Evolutionary conservation across 1,284 basidiomycete genomes (phyloP).

Genomic region (Neolentinus lepideus): DNA sequence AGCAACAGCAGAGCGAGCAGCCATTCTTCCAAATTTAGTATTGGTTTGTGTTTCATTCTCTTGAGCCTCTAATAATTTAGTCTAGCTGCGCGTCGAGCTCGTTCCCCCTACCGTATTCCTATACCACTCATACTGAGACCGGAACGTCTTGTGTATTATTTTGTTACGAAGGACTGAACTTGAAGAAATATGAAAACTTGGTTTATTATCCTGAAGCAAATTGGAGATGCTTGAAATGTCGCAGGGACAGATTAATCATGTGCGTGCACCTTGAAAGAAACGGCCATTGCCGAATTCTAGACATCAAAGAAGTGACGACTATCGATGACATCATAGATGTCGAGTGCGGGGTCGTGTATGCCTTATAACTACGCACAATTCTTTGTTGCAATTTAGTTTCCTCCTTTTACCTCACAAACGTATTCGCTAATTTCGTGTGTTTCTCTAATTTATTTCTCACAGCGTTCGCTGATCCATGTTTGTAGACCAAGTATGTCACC

Average conservation of each 20-base stretch:
- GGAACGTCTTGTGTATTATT: background rate
- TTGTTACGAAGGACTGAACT: no score
- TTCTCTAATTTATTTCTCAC: background rate
- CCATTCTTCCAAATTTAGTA: conserved; percentile 77
- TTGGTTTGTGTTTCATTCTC: background rate
- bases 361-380: background rate
- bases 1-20: conserved; percentile 55
- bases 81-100: background rate
- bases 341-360: background rate
- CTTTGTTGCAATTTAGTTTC: background rate
- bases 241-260: no score
- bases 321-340: background rate
- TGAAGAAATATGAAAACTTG: no score
- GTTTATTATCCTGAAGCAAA: no score
- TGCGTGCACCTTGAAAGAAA: no score
- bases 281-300: background rate
- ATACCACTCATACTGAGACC: background rate
- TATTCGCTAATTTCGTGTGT: background rate
- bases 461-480: background rate
- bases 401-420: background rate
- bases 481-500: background rate
- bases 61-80: background rate
- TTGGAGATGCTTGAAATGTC: no score
- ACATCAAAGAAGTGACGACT: background rate
- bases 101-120: background rate